A percentile compares a stretch with the other conserved stretches of the same genome.
phyloP scores from a whole-genome alignment of 83 land plant genomes.

The Picea mariana region DNA sequence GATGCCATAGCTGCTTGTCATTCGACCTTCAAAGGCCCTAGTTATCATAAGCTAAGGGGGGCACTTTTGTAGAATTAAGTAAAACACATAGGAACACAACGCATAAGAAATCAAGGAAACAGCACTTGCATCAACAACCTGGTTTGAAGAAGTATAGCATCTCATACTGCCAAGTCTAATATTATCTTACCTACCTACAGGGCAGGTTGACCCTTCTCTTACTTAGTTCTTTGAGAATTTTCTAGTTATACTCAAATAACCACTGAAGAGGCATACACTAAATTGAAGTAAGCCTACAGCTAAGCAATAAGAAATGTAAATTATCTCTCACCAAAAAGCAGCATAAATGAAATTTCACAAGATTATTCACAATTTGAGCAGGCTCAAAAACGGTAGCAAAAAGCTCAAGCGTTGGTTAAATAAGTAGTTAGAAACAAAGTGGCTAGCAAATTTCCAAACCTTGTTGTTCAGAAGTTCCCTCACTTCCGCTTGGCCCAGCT shows the following conservation, averaged over 20 bases:
- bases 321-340: neutral
- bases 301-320: neutral
- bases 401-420: neutral
- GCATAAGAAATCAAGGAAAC: neutral
- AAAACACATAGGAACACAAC: neutral
- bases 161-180: neutral
- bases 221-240: neutral
- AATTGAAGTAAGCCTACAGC: neutral
- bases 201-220: no score
- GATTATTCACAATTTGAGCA: neutral
- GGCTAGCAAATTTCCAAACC: neutral
- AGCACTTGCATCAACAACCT: neutral
- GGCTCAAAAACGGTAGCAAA: neutral
- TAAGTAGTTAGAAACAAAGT: neutral
- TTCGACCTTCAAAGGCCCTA: no score
- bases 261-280: neutral
- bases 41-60: no score
- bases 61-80: no score
- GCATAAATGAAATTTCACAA: neutral
- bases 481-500: slow-evolving; percentile 27
- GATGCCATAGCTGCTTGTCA: no score
- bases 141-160: neutral
- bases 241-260: neutral
- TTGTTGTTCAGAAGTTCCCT: slow-evolving; percentile 19
- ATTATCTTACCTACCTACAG: neutral